phyloP scores from a whole-genome alignment of 257 asterid species.

The Galeopsis tetrahit region DNA sequence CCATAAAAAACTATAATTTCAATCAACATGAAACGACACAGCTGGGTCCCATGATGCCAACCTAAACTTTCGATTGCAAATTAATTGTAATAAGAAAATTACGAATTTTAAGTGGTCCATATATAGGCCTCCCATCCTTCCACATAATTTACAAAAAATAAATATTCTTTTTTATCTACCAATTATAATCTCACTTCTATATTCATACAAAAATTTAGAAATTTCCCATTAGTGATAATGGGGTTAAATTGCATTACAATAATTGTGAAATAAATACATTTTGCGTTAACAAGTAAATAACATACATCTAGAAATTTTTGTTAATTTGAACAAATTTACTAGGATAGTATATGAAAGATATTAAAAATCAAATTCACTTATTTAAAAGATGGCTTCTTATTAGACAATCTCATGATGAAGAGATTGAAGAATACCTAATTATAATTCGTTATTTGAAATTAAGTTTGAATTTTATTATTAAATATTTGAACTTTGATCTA shows the following conservation, averaged over 20 bases:
- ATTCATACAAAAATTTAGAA: neutral
- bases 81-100: slow-evolving; percentile 23
- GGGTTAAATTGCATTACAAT: neutral
- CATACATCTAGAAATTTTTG: neutral
- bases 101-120: slow-evolving; percentile 35
- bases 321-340: neutral
- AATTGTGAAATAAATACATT: no score
- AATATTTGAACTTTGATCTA: no score
- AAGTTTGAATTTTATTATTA: no score
- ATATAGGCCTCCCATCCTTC: slow-evolving; percentile 24
- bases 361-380: no score
- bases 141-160: slow-evolving; percentile 20
- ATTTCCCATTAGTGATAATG: neutral
- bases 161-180: neutral
- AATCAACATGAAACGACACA: slow-evolving; percentile 25
- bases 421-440: neutral
- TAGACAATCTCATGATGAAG: neutral
- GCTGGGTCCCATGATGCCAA: slow-evolving; percentile 38
- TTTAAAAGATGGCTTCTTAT: neutral
- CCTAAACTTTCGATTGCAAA: slow-evolving; percentile 16
- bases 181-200: neutral
- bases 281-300: no score
- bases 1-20: slow-evolving; percentile 19
- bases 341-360: neutral
- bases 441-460: neutral